phyloP scores from a whole-genome alignment of 164 flowering plant species.

The Chimonanthus praecox region DNA sequence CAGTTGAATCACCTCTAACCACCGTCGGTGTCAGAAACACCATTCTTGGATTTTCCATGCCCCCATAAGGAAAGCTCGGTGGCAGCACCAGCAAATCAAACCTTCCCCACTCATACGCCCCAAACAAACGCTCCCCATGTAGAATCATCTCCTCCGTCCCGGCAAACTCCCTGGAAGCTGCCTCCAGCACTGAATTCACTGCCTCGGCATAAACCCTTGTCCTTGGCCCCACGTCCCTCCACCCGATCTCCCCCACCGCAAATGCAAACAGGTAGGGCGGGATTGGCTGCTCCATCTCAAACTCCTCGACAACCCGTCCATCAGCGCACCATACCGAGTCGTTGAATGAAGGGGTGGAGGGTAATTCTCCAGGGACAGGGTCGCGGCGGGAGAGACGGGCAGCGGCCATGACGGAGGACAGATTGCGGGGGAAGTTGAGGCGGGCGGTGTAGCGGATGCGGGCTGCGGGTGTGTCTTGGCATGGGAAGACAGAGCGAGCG shows the following conservation, averaged over 20 bases:
- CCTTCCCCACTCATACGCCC: conserved; percentile 89
- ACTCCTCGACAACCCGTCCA: conserved; percentile 83
- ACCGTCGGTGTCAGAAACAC: conserved; percentile 93
- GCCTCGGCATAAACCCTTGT: conserved; percentile 78
- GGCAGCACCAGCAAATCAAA: conserved; percentile 92
- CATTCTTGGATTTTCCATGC: conserved; percentile 99
- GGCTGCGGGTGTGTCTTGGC: conserved; percentile 95
- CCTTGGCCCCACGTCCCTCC: conserved; percentile 81
- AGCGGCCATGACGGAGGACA: conserved; percentile 85
- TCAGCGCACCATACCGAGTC: conserved; percentile 69
- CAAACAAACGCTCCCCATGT: conserved; percentile 87
- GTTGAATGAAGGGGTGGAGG: conserved; percentile 27
- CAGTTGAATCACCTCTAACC: conserved; percentile 81
- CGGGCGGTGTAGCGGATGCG: conserved; percentile 53
- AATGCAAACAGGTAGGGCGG: conserved; percentile 94
- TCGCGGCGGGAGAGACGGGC: conserved; percentile 51
- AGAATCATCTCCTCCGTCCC: conserved; percentile 89
- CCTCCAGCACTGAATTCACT: conserved; percentile 49
- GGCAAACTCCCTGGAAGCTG: conserved; percentile 78
- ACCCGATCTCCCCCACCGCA: conserved; percentile 77
- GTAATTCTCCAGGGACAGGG: conserved; percentile 37
- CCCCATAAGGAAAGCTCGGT: conserved; percentile 97
- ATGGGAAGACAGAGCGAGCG: conserved; percentile 85
- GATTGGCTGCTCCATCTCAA: conserved; percentile 80
- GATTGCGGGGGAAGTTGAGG: conserved; percentile 58